Conservation (phyloP, 768 basidiomycete genomes). For the Amanita pseudoporphyria region DNA sequence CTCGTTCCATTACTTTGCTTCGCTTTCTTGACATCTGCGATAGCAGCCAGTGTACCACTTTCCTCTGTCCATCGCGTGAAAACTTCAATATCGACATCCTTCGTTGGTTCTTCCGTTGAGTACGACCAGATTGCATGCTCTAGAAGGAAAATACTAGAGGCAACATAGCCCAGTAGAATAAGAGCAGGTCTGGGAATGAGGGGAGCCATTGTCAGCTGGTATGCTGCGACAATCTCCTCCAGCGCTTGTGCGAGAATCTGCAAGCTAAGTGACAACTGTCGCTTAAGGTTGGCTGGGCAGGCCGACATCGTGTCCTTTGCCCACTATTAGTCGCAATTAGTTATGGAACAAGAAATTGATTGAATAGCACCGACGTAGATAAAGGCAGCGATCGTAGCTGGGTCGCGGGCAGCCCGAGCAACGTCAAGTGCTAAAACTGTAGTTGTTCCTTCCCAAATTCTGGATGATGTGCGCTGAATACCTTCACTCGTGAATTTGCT, state of each 20-base stretch:
- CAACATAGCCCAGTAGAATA: slow-evolving; percentile 44
- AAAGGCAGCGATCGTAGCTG: slow-evolving; percentile 35
- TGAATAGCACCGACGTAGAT: slow-evolving; percentile 29
- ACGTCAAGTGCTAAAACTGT: slow-evolving; percentile 64
- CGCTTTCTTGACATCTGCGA: slow-evolving; percentile 24
- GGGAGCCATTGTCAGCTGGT: slow-evolving; percentile 31
- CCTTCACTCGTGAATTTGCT: background rate
- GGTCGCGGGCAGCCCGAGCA: slow-evolving; percentile 41
- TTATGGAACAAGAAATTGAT: background rate
- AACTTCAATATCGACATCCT: slow-evolving; percentile 38
- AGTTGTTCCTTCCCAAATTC: slow-evolving; percentile 74
- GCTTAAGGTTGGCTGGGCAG: slow-evolving; percentile 25
- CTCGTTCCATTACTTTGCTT: slow-evolving; percentile 17
- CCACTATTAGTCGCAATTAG: slow-evolving; percentile 36
- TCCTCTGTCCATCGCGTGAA: slow-evolving; percentile 40
- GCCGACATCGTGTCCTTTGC: slow-evolving; percentile 31
- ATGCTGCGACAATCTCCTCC: slow-evolving; percentile 27
- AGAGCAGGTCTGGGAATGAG: slow-evolving; percentile 49
- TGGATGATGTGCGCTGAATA: slow-evolving; percentile 12
- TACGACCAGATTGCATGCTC: slow-evolving; percentile 63
- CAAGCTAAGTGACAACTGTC: slow-evolving; percentile 20
- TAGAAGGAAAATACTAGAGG: slow-evolving; percentile 47
- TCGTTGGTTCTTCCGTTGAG: slow-evolving; percentile 17
- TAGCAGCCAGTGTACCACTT: slow-evolving; percentile 33
- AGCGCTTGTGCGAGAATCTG: slow-evolving; percentile 29